Conservation (phyloP, 2,329 filamentous ascomycete species). For the Exophiala viscosa region DNA sequence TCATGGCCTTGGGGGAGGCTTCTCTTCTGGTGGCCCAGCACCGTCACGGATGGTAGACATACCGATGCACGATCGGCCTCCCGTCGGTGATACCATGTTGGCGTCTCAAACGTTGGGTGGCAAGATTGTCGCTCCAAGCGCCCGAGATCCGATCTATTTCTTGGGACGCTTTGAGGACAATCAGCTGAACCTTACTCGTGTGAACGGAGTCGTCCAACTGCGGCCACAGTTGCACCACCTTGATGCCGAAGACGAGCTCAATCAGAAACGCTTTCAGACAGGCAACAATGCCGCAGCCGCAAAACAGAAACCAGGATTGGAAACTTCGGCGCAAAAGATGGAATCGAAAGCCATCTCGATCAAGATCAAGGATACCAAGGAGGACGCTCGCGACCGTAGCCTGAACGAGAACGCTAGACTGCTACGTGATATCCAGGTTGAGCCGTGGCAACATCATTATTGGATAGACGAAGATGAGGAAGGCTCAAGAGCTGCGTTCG, state of each 20-base stretch:
- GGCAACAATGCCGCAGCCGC: slow-evolving; percentile 32
- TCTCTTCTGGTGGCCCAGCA: slow-evolving; percentile 58
- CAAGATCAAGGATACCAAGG: slow-evolving; percentile 69
- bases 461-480: slow-evolving; percentile 74
- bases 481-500: slow-evolving; percentile 59
- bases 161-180: slow-evolving; percentile 83
- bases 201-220: slow-evolving; percentile 79
- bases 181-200: slow-evolving; percentile 79
- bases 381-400: slow-evolving; percentile 40
- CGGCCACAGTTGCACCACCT: slow-evolving; percentile 90
- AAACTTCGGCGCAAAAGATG: slow-evolving; percentile 44
- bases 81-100: slow-evolving; percentile 67
- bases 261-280: slow-evolving; percentile 47
- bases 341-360: slow-evolving; percentile 78
- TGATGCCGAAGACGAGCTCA: slow-evolving; percentile 74
- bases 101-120: slow-evolving; percentile 81
- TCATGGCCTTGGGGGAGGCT: slow-evolving; percentile 69
- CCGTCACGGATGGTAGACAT: slow-evolving; percentile 32
- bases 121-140: slow-evolving; percentile 65
- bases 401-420: slow-evolving; percentile 71
- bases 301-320: slow-evolving; percentile 33
- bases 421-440: slow-evolving; percentile 72
- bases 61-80: slow-evolving; percentile 60
- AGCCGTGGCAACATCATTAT: slow-evolving; percentile 73
- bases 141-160: slow-evolving; percentile 76